A percentile compares a stretch with the other conserved stretches of the same genome.
phyloP scores from a whole-genome alignment of 345 rosid genomes.

The Hibiscus tridactylites region DNA sequence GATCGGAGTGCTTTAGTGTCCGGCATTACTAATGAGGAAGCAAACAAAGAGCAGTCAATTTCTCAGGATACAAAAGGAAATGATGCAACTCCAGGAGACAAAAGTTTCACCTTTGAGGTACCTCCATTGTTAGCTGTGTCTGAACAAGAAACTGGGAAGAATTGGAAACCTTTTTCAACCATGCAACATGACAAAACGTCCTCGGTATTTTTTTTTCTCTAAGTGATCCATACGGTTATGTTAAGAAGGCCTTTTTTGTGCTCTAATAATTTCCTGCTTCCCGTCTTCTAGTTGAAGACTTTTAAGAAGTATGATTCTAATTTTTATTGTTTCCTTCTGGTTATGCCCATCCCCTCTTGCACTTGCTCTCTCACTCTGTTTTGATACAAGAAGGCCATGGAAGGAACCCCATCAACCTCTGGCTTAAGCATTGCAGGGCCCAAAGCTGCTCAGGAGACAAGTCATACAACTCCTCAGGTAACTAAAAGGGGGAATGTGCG shows the following conservation, averaged over 20 bases:
- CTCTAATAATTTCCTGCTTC: not conserved
- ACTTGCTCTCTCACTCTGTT: constrained; percentile 14
- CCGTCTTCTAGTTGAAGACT: not conserved
- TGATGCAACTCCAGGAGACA: constrained; percentile 37
- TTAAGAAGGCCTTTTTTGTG: not conserved
- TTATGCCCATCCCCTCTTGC: constrained; percentile 1
- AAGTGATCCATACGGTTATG: not conserved
- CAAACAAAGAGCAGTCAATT: constrained; percentile 13
- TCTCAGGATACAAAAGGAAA: constrained; percentile 33
- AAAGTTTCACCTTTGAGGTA: constrained; percentile 46
- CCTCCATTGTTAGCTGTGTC: constrained; percentile 23
- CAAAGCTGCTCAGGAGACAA: constrained; percentile 27
- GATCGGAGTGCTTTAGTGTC: constrained; percentile 26
- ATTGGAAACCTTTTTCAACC: constrained; percentile 30
- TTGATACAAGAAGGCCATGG: constrained; percentile 32
- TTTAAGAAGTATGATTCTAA: not conserved
- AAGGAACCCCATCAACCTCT: constrained; percentile 48
- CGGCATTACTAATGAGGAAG: constrained; percentile 17
- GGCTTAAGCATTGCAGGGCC: constrained; percentile 32
- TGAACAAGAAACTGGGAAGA: constrained; percentile 30
- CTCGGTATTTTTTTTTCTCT: constrained; percentile 29
- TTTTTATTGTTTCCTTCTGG: not conserved
- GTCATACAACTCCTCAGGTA: constrained; percentile 32
- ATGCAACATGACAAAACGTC: constrained; percentile 28
- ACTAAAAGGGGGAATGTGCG: constrained; percentile 25